Conservation (phyloP, 257 asterid species). For the Solanum sejunctum region DNA sequence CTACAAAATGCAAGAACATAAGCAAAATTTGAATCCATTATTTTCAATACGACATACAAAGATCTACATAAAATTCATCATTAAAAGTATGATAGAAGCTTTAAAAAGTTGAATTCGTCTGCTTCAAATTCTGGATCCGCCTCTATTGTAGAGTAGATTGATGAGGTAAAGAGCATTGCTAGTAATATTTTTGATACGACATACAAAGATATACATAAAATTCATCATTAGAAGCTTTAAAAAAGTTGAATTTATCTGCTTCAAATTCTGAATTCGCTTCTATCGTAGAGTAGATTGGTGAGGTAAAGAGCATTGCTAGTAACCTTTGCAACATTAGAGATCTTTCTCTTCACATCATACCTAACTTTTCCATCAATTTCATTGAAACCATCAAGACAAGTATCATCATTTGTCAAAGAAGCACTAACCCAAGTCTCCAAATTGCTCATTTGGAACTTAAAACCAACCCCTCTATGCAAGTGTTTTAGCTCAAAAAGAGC, state of each 20-base stretch:
- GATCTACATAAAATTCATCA: background rate
- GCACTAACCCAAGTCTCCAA: conserved; percentile 94
- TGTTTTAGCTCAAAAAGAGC: conserved; percentile 47
- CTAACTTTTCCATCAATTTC: conserved; percentile 43
- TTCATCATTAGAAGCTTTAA: background rate
- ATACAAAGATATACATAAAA: background rate
- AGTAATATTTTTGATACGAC: conserved; percentile 12
- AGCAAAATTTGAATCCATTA: background rate
- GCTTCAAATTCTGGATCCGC: background rate
- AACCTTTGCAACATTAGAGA: conserved; percentile 57
- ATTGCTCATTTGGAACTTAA: conserved; percentile 79
- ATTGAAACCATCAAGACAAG: conserved; percentile 85
- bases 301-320: conserved; percentile 88
- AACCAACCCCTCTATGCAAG: conserved; percentile 46
- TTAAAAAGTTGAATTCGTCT: background rate
- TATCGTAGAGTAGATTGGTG: conserved; percentile 34
- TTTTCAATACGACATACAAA: background rate
- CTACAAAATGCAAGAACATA: background rate
- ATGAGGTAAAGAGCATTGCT: conserved; percentile 84
- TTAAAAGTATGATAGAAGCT: background rate
- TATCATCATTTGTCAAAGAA: conserved; percentile 74
- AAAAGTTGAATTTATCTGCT: accelerated
- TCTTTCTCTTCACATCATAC: conserved; percentile 42
- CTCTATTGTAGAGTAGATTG: conserved; percentile 26
- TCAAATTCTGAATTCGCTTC: background rate